Evolutionary conservation across 495 filamentous ascomycete species (phyloP).

Genomic region (Aspergillus wentii): DNA sequence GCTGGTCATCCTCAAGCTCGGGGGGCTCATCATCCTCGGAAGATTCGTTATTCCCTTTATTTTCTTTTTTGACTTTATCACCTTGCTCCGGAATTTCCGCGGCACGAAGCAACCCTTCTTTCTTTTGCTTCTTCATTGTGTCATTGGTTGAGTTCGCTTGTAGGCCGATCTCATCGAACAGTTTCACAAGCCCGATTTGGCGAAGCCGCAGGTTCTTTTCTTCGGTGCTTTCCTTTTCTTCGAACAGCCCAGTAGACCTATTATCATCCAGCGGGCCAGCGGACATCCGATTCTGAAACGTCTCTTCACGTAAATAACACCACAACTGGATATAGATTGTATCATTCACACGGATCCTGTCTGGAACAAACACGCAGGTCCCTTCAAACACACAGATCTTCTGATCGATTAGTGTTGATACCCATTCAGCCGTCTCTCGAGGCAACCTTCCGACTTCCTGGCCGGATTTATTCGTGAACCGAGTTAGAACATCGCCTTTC

Average conservation of each 20-base stretch:
- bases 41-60: conserved; percentile 40
- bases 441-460: conserved; percentile 86
- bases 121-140: conserved; percentile 72
- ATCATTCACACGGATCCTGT: conserved; percentile 80
- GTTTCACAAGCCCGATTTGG: conserved; percentile 79
- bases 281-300: conserved; percentile 62
- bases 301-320: conserved; percentile 67
- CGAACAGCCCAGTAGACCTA: conserved; percentile 64
- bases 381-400: conserved; percentile 85
- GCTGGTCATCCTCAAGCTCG: conserved; percentile 91
- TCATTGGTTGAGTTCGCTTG: conserved; percentile 67
- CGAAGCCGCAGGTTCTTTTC: conserved; percentile 80
- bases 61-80: conserved; percentile 60
- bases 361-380: conserved; percentile 83
- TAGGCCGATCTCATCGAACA: conserved; percentile 86
- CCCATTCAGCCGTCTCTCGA: conserved; percentile 88
- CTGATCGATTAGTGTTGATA: conserved; percentile 89
- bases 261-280: conserved; percentile 60
- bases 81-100: conserved; percentile 81
- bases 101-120: conserved; percentile 76
- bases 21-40: conserved; percentile 76
- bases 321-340: conserved; percentile 84
- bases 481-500: conserved; percentile 80
- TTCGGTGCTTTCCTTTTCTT: conserved; percentile 79
- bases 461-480: conserved; percentile 77